Evolutionary conservation across 495 filamentous ascomycete species (phyloP), one percentile per base, ranked within the genome.

Genomic region (Penicillium nucicola): DNA sequence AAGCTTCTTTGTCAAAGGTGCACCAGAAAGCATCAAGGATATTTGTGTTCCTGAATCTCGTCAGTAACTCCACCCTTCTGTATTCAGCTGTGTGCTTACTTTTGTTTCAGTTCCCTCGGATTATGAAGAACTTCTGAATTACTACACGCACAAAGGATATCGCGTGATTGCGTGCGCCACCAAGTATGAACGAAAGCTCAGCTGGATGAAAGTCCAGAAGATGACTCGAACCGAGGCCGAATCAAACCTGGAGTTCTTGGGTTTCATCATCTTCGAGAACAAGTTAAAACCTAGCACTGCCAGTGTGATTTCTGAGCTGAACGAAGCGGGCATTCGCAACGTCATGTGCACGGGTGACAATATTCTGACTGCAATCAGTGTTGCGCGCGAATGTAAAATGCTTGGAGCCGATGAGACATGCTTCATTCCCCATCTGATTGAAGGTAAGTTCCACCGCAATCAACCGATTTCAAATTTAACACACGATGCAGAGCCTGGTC

Each of bases 281-380:
- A 99, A 97, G 71, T 67, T 99, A 53, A 99, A 99, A 67, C 82
- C 86, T 15, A 86, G 78, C 30, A 96, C 91, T 5, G 72, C 86
- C 3, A 72, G 74, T 3, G 85, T 95, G 23, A 84, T 99, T 37
- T 74, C 86, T 32, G 90, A 97, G 66, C 80, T 99, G n/a, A 81
- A 81, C 11, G 71, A 84, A 38, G 92, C 95, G 10, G 86, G 85
- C 20, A 96, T 99, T 55, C 84, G 89, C 20, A 88, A 86, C 30
- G 83, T 96, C 45, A 99, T 99, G 95, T 95, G 93, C 55, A 99
- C 95, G 1, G 95, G 95, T 42, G 95, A 99, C 72, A 99, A 99
- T 51, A 97, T 99, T 49, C 76, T 97, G 35, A 99, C 95, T 13
- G 95, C 95, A 13, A 88, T 99, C 57, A 96, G 92, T 62, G 95